phyloP scores from a whole-genome alignment of 129 eudicot species.

The Scalesia atractyloides region DNA sequence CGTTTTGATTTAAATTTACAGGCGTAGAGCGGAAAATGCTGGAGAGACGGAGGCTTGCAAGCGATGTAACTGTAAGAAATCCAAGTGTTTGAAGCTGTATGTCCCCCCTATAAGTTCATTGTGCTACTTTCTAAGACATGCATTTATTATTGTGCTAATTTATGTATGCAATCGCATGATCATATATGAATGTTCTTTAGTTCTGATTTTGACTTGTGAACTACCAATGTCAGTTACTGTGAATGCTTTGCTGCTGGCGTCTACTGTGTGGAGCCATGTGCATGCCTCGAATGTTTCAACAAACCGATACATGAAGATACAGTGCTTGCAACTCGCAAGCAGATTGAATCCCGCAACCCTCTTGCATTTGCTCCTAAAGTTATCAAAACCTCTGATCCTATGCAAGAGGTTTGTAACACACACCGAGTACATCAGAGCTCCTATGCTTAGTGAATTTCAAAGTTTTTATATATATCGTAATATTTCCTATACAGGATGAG shows the following conservation, averaged over 20 bases:
- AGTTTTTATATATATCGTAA: not conserved
- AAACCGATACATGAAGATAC: conserved; percentile 92
- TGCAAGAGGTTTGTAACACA: conserved; percentile 57
- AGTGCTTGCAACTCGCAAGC: conserved; percentile 93
- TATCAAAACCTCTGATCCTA: conserved; percentile 66
- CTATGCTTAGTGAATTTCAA: not conserved
- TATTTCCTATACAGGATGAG: conserved; percentile 56
- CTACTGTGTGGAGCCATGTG: conserved; percentile 95
- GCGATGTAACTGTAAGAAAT: conserved; percentile 94
- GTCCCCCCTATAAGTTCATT: conserved; percentile 31
- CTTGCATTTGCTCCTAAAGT: conserved; percentile 99
- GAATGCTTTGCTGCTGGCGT: conserved; percentile 99
- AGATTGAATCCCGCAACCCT: conserved; percentile 93
- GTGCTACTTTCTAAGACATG: not conserved
- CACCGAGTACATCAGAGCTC: not conserved
- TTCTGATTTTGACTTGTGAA: conserved; percentile 15
- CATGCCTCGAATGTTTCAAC: conserved; percentile 92
- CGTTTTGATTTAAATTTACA: conserved; percentile 15
- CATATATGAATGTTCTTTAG: not conserved
- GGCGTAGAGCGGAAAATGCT: conserved; percentile 61
- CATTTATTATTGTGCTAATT: not conserved
- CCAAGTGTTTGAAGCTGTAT: conserved; percentile 99
- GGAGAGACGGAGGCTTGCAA: conserved; percentile 79
- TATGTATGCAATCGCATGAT: not conserved
- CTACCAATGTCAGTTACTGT: conserved; percentile 62